These are phyloP conservation scores for Clarireedia hainanense DNA, from an alignment of 2,329 filamentous ascomycete genomes.

Conservation along the genomic window DNA sequence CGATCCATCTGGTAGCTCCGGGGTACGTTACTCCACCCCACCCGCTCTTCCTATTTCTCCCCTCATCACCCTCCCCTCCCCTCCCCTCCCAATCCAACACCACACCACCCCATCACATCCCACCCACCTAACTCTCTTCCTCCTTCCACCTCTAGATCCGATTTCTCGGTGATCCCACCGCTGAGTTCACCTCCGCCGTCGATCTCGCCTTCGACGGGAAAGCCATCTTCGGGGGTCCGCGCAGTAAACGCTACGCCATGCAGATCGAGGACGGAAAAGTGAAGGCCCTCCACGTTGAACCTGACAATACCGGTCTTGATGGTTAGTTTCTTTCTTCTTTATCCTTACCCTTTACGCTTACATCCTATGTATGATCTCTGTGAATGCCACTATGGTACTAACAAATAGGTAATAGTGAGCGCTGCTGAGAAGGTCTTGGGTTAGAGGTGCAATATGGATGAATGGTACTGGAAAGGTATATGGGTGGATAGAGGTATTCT, in stretches of 20 bases:
- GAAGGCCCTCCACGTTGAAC: constrained; percentile 72
- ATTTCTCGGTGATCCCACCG: constrained; percentile 77
- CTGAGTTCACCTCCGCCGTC: constrained; percentile 72
- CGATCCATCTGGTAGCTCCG: constrained; percentile 66
- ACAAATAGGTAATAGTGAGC: constrained; percentile 33
- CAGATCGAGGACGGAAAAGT: constrained; percentile 80
- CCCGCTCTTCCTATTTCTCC: constrained; percentile 29
- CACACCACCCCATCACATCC: constrained; percentile 66
- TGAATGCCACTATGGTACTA: constrained; percentile 1
- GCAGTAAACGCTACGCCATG: constrained; percentile 83
- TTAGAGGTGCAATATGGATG: constrained; percentile 14
- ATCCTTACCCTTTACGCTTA: not conserved
- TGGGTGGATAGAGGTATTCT: not conserved
- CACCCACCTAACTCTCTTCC: constrained; percentile 41
- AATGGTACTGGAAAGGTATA: not conserved
- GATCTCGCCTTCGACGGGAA: constrained; percentile 76
- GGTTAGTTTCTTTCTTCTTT: constrained; percentile 39
- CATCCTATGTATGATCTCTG: not conserved
- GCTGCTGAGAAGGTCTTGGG: constrained; percentile 41
- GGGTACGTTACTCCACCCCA: constrained; percentile 45
- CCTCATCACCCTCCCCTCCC: constrained; percentile 79
- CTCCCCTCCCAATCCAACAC: constrained; percentile 68
- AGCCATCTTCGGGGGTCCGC: constrained; percentile 70
- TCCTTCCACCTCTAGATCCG: constrained; percentile 55
- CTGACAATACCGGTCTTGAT: constrained; percentile 76